Conservation (phyloP, 306 rosid genomes). For the Glycine tomentella region DNA sequence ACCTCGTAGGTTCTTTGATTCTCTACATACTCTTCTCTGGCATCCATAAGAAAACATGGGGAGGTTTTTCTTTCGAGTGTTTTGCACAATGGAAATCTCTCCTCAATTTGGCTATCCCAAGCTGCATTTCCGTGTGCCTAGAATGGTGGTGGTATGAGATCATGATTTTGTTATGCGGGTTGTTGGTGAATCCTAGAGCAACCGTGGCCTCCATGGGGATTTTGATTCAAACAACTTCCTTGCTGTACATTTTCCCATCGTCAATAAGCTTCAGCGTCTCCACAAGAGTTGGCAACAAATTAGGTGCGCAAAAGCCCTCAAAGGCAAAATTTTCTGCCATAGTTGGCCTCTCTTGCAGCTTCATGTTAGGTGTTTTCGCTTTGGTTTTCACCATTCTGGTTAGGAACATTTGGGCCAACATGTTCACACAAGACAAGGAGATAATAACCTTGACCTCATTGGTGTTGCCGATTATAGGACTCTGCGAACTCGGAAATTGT, state of each 20-base stretch:
- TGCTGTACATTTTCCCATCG: conserved; percentile 93
- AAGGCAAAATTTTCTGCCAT: conserved; percentile 74
- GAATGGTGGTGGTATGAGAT: conserved; percentile 99
- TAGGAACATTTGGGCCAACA: conserved; percentile 77
- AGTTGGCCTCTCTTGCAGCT: conserved; percentile 82
- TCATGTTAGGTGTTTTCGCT: conserved; percentile 61
- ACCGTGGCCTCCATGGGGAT: conserved; percentile 97
- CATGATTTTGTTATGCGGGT: conserved; percentile 84
- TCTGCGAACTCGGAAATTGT: conserved; percentile 91
- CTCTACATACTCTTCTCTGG: conserved; percentile 68
- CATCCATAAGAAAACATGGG: conserved; percentile 77
- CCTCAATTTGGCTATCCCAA: conserved; percentile 76
- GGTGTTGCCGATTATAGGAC: conserved; percentile 87
- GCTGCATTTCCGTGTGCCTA: conserved; percentile 89
- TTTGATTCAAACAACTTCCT: conserved; percentile 84
- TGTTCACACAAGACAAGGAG: conserved; percentile 80
- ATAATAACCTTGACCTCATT: conserved; percentile 64
- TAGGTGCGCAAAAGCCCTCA: conserved; percentile 73
- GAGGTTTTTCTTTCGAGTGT: conserved; percentile 73
- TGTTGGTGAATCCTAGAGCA: conserved; percentile 69
- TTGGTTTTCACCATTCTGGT: conserved; percentile 64
- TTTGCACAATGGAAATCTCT: conserved; percentile 74
- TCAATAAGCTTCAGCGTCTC: conserved; percentile 92
- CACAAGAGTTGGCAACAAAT: conserved; percentile 84
- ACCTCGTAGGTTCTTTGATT: conserved; percentile 70